Evolutionary conservation across 163 green algal genomes (phyloP).

Genomic region (Scenedesmus sp.): DNA sequence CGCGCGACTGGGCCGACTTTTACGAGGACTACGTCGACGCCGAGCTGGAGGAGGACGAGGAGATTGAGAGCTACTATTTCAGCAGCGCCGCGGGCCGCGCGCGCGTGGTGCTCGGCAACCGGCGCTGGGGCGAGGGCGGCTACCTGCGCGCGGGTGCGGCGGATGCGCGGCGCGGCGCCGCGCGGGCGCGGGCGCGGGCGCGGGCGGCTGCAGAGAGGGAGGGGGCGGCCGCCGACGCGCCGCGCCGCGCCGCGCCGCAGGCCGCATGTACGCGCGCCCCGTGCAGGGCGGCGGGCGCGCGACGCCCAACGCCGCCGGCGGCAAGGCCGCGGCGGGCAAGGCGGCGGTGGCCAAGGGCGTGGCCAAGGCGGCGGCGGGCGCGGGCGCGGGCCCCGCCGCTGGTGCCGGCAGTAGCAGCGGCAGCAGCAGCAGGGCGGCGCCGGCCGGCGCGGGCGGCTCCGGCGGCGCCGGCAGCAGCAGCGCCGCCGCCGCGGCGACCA

Average conservation of each 20-base stretch:
- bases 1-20: conserved; percentile 43
- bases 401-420: conserved; percentile 4
- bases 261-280: conserved; percentile 31
- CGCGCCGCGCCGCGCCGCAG: neutral
- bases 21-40: conserved; percentile 51
- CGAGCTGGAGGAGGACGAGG: conserved; percentile 58
- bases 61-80: conserved; percentile 83
- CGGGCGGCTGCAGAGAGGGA: neutral
- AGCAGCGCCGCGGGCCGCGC: conserved; percentile 60
- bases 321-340: neutral
- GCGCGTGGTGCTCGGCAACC: conserved; percentile 80
- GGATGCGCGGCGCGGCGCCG: neutral
- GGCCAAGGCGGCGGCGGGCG: neutral
- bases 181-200: neutral
- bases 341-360: neutral
- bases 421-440: neutral
- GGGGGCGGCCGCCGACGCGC: neutral
- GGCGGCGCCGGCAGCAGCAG: conserved; percentile 16
- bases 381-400: neutral
- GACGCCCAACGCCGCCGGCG: conserved; percentile 19
- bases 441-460: neutral
- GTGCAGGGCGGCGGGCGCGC: neutral
- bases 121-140: conserved; percentile 79
- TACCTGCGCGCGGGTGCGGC: conserved; percentile 64
- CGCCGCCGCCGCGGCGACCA: neutral